Conservation (phyloP, 1,284 basidiomycete genomes). For the Sphaerobolus stellatus region DNA sequence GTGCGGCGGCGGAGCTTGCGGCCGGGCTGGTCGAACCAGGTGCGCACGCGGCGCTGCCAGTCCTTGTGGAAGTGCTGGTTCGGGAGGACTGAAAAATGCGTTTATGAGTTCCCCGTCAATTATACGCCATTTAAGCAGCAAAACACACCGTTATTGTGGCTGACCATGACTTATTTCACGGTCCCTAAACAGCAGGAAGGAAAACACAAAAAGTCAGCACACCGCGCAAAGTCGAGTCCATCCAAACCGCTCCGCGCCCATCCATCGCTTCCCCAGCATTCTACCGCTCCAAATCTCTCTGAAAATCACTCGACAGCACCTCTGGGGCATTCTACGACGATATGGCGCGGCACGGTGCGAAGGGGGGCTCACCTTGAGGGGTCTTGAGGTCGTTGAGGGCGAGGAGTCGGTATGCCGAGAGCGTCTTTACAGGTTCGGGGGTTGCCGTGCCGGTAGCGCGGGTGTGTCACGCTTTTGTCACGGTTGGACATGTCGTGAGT, state of each 20-base stretch:
- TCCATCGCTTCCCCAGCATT: not conserved
- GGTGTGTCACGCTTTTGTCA: not conserved
- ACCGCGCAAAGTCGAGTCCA: not conserved
- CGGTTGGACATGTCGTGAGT: too few species aligned
- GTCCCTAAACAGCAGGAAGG: too few species aligned
- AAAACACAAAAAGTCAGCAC: not conserved
- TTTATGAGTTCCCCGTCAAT: slow-evolving; percentile 10
- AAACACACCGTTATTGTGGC: slow-evolving; percentile 74
- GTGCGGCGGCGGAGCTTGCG: slow-evolving; percentile 95
- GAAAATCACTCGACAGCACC: not conserved
- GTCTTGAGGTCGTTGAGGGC: slow-evolving; percentile 14
- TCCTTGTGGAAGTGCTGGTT: slow-evolving; percentile 98
- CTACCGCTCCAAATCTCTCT: not conserved
- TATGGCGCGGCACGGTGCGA: not conserved
- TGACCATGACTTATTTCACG: slow-evolving; percentile 32
- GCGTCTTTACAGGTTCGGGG: too few species aligned
- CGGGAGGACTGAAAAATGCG: slow-evolving; percentile 65
- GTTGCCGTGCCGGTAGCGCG: not conserved
- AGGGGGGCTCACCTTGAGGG: slow-evolving; percentile 4
- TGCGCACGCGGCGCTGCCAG: slow-evolving; percentile 93
- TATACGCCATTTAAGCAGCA: slow-evolving; percentile 1
- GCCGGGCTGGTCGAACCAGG: slow-evolving; percentile 99
- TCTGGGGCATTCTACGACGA: not conserved
- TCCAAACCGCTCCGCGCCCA: not conserved
- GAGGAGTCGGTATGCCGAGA: too few species aligned